Evolutionary conservation across 129 eudicot genomes (phyloP), one percentile per base, ranked within the genome.

Genomic region (Chrysanthemum makinoi): DNA sequence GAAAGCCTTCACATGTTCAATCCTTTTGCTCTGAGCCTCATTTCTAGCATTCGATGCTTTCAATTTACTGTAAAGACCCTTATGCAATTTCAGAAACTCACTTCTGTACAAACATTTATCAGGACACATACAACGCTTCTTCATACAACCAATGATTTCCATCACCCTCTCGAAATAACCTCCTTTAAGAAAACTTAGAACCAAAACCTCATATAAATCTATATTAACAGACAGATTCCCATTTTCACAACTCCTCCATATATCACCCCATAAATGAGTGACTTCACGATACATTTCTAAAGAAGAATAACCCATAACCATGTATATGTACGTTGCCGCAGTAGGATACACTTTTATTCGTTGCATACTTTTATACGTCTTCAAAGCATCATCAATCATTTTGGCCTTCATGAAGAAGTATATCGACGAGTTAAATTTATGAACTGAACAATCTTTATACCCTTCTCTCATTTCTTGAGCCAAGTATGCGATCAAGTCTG

Each of bases 111-210:
- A 67, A 89, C 93, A 75, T 70, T 83, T 89, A 85, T 94, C 99
- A 56, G 53, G 28, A 77, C 63, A 94, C 84, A 90, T 80, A 10
- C 76, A 60, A 47, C 80, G 73, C 77, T 82, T 85, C 80, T 71
- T 81, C 97, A 87, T 89, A 66, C 77, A 65, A 54, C 76, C 75
- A 72, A 87, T 77, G 11, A 94, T 80, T 84, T 90, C 99, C 90
- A 94, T 80, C 72, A 87, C 97, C 84, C 97, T 87, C 86, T 86
- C 90, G 83, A 94, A 94, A 78, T 94, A 94, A 56, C 99, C 99
- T 22, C 97, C 99, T 26, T 83, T 77, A 67, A 94, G 39, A 64
- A 94, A 94, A 79, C 69, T 87, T 28, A 85, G 33, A 16, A 87
- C 62, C 76, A 94, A 68, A 49, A 83, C 74, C 83, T 94, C 97